A percentile compares a stretch with the other conserved stretches of the same genome.
Conservation (phyloP, 331 rosid species). For the Telfairia occidentalis region DNA sequence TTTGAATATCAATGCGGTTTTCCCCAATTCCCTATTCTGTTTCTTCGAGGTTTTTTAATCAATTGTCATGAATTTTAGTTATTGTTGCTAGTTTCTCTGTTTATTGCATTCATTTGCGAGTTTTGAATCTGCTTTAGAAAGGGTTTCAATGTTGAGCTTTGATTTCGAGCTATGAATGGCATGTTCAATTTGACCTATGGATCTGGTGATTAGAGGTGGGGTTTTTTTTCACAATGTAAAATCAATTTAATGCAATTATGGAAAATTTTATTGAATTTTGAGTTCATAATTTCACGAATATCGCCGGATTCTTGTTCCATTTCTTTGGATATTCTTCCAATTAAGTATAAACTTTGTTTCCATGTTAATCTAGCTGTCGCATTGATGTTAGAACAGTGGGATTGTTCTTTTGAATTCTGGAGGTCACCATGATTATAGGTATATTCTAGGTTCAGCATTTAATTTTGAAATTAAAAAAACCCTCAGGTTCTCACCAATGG, state of each 20-base stretch:
- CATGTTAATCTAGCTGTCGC: background rate
- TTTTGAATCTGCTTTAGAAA: background rate
- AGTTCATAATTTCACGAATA: background rate
- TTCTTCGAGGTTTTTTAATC: constrained; percentile 5
- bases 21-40: constrained; percentile 7
- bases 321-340: background rate
- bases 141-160: background rate
- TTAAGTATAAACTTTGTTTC: background rate
- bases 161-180: background rate
- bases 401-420: constrained; percentile 6
- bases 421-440: background rate
- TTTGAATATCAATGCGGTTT: constrained; percentile 17
- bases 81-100: background rate
- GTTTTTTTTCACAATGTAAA: background rate
- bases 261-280: background rate
- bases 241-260: background rate
- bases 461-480: background rate
- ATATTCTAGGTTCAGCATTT: background rate
- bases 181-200: background rate
- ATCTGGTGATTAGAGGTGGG: background rate
- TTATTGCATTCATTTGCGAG: background rate
- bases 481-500: constrained; percentile 94
- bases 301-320: background rate
- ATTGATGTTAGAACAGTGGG: background rate
- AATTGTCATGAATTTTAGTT: background rate